phyloP scores from a whole-genome alignment of 1,284 basidiomycete genomes.

The Filobasidium uniguttulatum region DNA sequence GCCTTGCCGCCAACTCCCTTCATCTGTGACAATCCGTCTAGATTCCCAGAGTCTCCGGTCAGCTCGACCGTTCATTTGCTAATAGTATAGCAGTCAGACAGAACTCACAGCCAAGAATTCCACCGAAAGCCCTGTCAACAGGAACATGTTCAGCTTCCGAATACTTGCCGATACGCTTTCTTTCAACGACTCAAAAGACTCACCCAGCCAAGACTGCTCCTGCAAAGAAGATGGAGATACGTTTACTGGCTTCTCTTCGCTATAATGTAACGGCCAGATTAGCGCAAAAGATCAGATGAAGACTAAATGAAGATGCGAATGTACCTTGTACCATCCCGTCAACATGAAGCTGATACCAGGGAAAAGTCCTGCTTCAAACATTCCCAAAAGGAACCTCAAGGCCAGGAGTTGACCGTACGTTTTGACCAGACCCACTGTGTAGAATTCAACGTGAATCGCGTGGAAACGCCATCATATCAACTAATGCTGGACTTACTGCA shows the following conservation, averaged over 20 bases:
- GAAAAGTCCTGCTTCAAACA: slow-evolving; percentile 31
- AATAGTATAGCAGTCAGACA: slow-evolving; percentile 1
- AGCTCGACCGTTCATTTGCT: background rate
- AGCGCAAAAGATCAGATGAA: background rate
- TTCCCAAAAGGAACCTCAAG: slow-evolving; percentile 34
- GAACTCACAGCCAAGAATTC: slow-evolving; percentile 33
- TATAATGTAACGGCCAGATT: background rate
- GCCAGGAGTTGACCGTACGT: slow-evolving; percentile 28
- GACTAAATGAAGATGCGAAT: slow-evolving; percentile 7
- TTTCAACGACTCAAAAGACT: slow-evolving; percentile 14
- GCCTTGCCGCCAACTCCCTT: slow-evolving; percentile 35
- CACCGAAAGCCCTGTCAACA: slow-evolving; percentile 26
- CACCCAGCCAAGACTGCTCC: slow-evolving; percentile 38
- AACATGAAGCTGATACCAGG: slow-evolving; percentile 32
- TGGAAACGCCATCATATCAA: background rate
- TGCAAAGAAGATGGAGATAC: slow-evolving; percentile 39
- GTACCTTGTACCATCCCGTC: slow-evolving; percentile 35
- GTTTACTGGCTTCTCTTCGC: slow-evolving; percentile 31
- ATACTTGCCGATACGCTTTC: background rate
- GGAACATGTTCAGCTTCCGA: background rate
- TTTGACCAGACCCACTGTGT: slow-evolving; percentile 35
- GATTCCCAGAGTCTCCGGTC: no score
- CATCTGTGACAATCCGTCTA: slow-evolving; percentile 29
- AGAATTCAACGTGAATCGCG: background rate
- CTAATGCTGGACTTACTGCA: slow-evolving; percentile 22